Evolutionary conservation across 2,329 filamentous ascomycete species (phyloP).

Genomic region (Fusarium udum): DNA sequence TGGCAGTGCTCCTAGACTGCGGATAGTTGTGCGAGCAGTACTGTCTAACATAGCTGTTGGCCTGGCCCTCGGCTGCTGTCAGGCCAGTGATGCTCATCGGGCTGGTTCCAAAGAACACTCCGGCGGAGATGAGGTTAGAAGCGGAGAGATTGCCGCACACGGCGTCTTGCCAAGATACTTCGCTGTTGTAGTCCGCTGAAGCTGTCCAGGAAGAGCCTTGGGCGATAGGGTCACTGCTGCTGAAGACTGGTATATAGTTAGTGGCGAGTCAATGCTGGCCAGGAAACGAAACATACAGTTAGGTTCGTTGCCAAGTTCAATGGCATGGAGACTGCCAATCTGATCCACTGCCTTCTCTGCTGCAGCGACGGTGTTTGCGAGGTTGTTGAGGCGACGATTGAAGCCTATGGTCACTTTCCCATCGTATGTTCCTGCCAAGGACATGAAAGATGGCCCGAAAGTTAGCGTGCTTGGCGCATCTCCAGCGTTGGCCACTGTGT

Average conservation of each 20-base stretch:
- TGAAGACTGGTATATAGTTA: not conserved
- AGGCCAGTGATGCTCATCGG: not conserved
- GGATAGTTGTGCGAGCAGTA: not conserved
- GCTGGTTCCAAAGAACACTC: not conserved
- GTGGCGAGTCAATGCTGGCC: too few species aligned
- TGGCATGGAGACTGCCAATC: not conserved
- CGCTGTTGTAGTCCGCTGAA: not conserved
- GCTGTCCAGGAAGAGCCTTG: not conserved
- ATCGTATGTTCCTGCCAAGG: not conserved
- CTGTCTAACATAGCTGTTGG: not conserved
- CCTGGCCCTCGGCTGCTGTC: not conserved
- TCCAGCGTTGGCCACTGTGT: not conserved
- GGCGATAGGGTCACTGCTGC: not conserved
- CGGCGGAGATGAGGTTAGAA: not conserved
- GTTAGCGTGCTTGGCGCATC: not conserved
- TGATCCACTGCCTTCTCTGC: not conserved
- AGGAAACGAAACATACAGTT: not conserved
- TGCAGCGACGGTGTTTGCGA: not conserved
- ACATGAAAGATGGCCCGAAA: not conserved
- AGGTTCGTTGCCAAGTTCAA: not conserved
- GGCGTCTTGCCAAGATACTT: not conserved
- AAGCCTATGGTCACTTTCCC: not conserved
- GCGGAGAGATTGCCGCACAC: not conserved
- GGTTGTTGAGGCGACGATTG: not conserved
- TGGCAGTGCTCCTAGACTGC: not conserved